phyloP scores from a whole-genome alignment of 164 flowering plant genomes.

The Brasenia schreberi region DNA sequence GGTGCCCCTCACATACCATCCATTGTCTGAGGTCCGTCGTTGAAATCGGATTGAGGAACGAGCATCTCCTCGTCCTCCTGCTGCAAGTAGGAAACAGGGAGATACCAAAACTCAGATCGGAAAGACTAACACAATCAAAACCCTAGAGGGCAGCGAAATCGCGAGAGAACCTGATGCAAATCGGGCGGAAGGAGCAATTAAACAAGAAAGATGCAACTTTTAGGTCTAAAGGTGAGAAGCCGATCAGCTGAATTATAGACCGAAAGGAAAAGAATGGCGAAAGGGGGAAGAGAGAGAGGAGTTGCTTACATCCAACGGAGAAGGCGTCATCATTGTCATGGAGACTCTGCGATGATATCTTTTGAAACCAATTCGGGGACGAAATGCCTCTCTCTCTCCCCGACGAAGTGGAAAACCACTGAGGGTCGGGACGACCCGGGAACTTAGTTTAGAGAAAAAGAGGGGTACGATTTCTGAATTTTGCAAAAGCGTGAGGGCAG shows the following conservation, averaged over 20 bases:
- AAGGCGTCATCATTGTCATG: constrained; percentile 72
- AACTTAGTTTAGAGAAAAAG: no score
- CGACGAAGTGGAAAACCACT: no score
- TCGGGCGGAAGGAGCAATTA: neutral
- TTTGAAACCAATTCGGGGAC: no score
- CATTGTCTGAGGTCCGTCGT: constrained; percentile 68
- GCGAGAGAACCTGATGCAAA: constrained; percentile 2
- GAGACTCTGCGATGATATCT: neutral
- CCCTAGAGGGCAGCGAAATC: neutral
- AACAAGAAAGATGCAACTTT: neutral
- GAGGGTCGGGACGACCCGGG: no score
- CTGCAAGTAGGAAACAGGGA: constrained; percentile 23
- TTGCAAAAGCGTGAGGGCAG: no score
- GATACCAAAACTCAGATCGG: constrained; percentile 4
- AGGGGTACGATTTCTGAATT: no score
- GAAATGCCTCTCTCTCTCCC: no score
- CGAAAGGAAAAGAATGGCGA: neutral
- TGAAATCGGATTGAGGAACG: constrained; percentile 67
- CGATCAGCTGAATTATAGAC: neutral
- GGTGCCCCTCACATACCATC: constrained; percentile 25
- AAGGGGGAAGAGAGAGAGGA: neutral
- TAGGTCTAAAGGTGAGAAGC: neutral
- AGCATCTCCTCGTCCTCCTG: constrained; percentile 92
- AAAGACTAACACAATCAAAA: neutral
- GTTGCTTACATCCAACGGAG: constrained; percentile 49